Percentiles rank a stretch among this genome's conserved stretches.
phyloP scores from a whole-genome alignment of 176 grass and related monocot genomes.

The Hyparrhenia diplandra region DNA sequence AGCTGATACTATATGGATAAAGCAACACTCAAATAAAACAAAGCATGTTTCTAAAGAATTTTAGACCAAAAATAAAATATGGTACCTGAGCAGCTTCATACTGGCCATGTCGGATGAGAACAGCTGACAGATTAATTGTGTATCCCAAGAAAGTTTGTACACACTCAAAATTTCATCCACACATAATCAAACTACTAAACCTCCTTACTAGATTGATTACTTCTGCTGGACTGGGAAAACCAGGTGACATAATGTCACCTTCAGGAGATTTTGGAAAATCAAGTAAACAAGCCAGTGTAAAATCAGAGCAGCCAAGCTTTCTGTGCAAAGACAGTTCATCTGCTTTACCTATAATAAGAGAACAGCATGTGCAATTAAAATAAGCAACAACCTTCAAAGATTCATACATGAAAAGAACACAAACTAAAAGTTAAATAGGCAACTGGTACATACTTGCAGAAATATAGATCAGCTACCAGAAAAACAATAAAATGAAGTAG shows the following conservation, averaged over 20 bases:
- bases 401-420: slow-evolving; percentile 1
- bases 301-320: slow-evolving; percentile 79
- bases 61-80: slow-evolving; percentile 2
- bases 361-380: background rate
- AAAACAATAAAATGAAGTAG: slow-evolving; percentile 2
- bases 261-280: slow-evolving; percentile 68
- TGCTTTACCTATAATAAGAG: slow-evolving; percentile 50
- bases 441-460: background rate
- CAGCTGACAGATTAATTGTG: slow-evolving; percentile 49
- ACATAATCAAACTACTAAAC: slow-evolving; percentile 66
- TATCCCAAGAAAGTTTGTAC: slow-evolving; percentile 37
- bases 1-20: slow-evolving; percentile 3
- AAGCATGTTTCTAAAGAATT: slow-evolving; percentile 9
- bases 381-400: background rate
- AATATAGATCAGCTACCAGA: background rate
- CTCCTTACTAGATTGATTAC: slow-evolving; percentile 55
- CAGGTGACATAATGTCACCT: slow-evolving; percentile 34
- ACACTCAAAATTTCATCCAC: slow-evolving; percentile 31
- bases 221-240: slow-evolving; percentile 53
- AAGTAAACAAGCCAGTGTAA: slow-evolving; percentile 88
- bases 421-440: background rate
- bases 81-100: slow-evolving; percentile 87
- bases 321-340: slow-evolving; percentile 59
- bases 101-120: slow-evolving; percentile 67
- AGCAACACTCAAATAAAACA: slow-evolving; percentile 18